phyloP scores from a whole-genome alignment of 2,329 filamentous ascomycete species.

The Colletotrichum sp. region DNA sequence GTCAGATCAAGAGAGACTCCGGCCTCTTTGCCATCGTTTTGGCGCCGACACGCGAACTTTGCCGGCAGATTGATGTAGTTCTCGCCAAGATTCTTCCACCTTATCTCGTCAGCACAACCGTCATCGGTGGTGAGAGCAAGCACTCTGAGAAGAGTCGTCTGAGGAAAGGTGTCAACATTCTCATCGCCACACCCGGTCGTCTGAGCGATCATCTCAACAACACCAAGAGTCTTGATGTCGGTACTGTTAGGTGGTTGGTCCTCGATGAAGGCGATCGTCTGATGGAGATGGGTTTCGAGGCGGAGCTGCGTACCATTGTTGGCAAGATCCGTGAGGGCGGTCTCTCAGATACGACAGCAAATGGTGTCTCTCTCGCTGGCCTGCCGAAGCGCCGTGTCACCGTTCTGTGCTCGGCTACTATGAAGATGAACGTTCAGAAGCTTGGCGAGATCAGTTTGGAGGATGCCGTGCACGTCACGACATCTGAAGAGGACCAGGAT shows the following conservation, averaged over 20 bases:
- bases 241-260: slow-evolving; percentile 90
- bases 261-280: slow-evolving; percentile 96
- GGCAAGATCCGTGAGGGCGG: slow-evolving; percentile 73
- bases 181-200: slow-evolving; percentile 92
- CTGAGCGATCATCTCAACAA: slow-evolving; percentile 92
- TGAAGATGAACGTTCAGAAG: slow-evolving; percentile 97
- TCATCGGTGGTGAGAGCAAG: slow-evolving; percentile 72
- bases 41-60: slow-evolving; percentile 90
- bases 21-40: slow-evolving; percentile 94
- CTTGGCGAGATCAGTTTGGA: slow-evolving; percentile 94
- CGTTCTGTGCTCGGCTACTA: slow-evolving; percentile 91
- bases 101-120: slow-evolving; percentile 92
- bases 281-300: slow-evolving; percentile 97
- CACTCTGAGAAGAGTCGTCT: slow-evolving; percentile 90
- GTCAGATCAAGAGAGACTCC: slow-evolving; percentile 77
- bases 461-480: slow-evolving; percentile 86
- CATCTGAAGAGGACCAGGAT: slow-evolving; percentile 58
- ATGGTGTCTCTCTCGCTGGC: slow-evolving; percentile 62
- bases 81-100: slow-evolving; percentile 86
- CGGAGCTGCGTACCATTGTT: slow-evolving; percentile 89
- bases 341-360: slow-evolving; percentile 63
- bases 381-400: slow-evolving; percentile 82
- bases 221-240: slow-evolving; percentile 86
- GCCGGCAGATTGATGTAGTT: slow-evolving; percentile 90
- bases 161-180: slow-evolving; percentile 91